Evolutionary conservation across 2,329 filamentous ascomycete species (phyloP), one percentile per base, ranked within the genome.

Genomic region (Nannizziopsis barbatae): DNA sequence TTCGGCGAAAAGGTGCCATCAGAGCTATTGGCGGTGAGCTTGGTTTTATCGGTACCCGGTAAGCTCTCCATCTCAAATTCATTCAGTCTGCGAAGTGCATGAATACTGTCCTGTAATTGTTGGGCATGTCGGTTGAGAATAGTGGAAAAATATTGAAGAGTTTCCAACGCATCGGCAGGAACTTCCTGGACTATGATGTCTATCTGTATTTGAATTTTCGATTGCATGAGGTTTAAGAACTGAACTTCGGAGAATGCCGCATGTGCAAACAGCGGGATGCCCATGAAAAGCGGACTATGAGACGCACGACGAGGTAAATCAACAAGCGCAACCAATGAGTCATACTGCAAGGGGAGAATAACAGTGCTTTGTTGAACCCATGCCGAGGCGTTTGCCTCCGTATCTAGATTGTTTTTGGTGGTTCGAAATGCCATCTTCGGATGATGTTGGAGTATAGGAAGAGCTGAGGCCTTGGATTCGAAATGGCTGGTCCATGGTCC

Each of bases 191-290:
- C 17, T 42, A 42, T 42, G 12, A 14, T 11, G 27, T 47, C 49
- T 33, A 42, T 52, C 35, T 55, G 47, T 12, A 37, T 41, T 17
- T 50, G 42, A 40, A 58, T 47, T 50, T 45, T 53, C 27, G 45
- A 49, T 31, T 55, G 49, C 22, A 57, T 44, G 10, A 58, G 40
- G 45, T 55, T 58, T 30, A 58, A 43, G 37, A 58, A 53, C 49
- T 53, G 51, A 27, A 46, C 42, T 39, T 56, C 43, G 32, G 51
- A 46, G 42, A 37, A 50, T 2, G 53, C 52, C 20, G 37, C 45
- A 35, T 48, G 45, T 11, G 37, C 45, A 48, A 48, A 48, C 38
- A 48, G 42, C 22, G 45, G 38, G n/a, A 48, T 48, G 14, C 22
- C 41, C 37, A 42, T 48, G 38, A 30, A 48, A 42, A 42, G 45